These are phyloP conservation scores for Leccinum uliginosum DNA, from an alignment of 768 basidiomycete genomes.

Conservation along the genomic window DNA sequence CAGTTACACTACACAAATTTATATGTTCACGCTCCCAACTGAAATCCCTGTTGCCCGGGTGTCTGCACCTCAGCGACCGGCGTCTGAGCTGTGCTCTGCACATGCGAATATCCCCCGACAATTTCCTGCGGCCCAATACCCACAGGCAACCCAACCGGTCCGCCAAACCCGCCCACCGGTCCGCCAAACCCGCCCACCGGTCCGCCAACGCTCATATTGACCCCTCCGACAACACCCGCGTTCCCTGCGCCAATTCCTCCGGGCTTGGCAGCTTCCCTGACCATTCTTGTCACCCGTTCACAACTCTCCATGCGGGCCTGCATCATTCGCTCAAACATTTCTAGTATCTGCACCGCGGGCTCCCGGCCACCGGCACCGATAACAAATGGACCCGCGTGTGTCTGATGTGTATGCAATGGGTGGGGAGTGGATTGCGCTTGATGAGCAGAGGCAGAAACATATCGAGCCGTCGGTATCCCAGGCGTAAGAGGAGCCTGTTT, in stretches of 20 bases:
- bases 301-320: conserved; percentile 76
- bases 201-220: conserved; percentile 22
- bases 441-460: conserved; percentile 11
- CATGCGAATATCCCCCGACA: conserved; percentile 11
- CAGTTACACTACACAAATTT: neutral
- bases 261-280: conserved; percentile 33
- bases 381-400: conserved; percentile 22
- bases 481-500: conserved; percentile 13
- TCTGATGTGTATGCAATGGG: conserved; percentile 8
- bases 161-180: conserved; percentile 28
- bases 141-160: conserved; percentile 22
- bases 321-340: conserved; percentile 69
- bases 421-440: conserved; percentile 6
- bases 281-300: conserved; percentile 56
- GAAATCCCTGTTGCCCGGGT: conserved; percentile 20
- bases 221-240: conserved; percentile 6
- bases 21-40: conserved; percentile 8
- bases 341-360: conserved; percentile 50
- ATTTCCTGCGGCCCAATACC: conserved; percentile 21
- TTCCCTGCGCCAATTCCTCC: conserved; percentile 11
- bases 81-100: conserved; percentile 8
- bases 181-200: conserved; percentile 29
- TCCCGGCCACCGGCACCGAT: conserved; percentile 33
- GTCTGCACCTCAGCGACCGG: conserved; percentile 17
- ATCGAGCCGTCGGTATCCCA: conserved; percentile 7